Conservation (phyloP, 2,329 filamentous ascomycete genomes). For the Fusarium sp. region DNA sequence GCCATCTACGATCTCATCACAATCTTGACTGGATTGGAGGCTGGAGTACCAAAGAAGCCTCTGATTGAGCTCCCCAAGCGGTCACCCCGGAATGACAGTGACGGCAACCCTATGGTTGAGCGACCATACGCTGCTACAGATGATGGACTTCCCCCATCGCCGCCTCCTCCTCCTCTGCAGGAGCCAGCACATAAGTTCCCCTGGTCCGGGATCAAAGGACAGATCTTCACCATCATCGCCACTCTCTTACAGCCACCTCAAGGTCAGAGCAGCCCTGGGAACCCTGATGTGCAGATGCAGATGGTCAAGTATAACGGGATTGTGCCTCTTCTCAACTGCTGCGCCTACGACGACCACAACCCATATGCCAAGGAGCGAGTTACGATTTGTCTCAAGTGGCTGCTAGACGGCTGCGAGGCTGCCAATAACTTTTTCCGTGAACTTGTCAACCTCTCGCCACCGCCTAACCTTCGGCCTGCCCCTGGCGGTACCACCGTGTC, state of each 20-base stretch:
- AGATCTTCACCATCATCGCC: conserved; percentile 89
- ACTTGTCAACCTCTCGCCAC: conserved; percentile 60
- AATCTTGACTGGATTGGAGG: conserved; percentile 85
- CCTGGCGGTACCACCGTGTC: conserved; percentile 50
- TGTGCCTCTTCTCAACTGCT: conserved; percentile 87
- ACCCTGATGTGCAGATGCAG: conserved; percentile 84
- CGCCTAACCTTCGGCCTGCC: conserved; percentile 50
- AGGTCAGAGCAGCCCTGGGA: conserved; percentile 67
- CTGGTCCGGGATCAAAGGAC: conserved; percentile 84
- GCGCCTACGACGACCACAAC: conserved; percentile 90
- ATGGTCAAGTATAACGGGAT: conserved; percentile 87
- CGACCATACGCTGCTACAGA: conserved; percentile 64
- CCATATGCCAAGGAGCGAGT: conserved; percentile 93
- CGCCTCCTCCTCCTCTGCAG: conserved; percentile 60
- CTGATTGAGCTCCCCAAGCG: conserved; percentile 60
- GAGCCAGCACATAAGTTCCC: conserved; percentile 71
- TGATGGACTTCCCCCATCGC: conserved; percentile 49
- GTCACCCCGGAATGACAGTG: conserved; percentile 28
- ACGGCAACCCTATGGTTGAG: conserved; percentile 61
- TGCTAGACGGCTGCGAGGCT: conserved; percentile 77
- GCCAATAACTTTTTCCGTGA: conserved; percentile 77
- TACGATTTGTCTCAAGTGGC: conserved; percentile 86
- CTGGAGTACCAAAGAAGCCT: conserved; percentile 84
- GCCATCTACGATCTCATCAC: conserved; percentile 88
- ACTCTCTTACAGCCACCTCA: conserved; percentile 86